phyloP scores from a whole-genome alignment of 768 basidiomycete genomes.

The Termitomyces sp. region DNA sequence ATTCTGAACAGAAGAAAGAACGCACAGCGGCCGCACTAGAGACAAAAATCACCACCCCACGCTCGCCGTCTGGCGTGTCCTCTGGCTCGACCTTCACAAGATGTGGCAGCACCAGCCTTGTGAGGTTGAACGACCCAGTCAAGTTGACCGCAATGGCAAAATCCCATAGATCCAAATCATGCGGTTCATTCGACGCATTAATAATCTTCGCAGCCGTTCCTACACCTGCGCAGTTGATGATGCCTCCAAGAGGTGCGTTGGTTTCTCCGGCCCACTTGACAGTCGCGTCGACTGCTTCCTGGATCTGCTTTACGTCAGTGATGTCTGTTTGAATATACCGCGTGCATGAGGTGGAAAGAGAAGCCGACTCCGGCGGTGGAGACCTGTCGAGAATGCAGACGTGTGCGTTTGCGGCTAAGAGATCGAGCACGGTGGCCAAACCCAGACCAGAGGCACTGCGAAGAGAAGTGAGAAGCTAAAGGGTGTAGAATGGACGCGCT shows the following conservation, averaged over 20 bases:
- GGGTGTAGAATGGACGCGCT: background rate
- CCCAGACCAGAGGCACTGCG: conserved; percentile 53
- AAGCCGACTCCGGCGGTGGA: background rate
- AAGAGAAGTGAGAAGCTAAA: background rate
- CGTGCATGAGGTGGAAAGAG: background rate
- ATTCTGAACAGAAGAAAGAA: background rate
- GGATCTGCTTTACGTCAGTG: background rate
- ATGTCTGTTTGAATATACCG: background rate
- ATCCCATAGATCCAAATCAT: conserved; percentile 48
- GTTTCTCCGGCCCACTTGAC: conserved; percentile 37
- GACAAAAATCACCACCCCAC: background rate
- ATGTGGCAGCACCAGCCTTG: conserved; percentile 44
- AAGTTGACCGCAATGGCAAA: conserved; percentile 50
- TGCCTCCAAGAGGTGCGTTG: conserved; percentile 43
- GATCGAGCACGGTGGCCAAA: conserved; percentile 42
- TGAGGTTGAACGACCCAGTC: conserved; percentile 56
- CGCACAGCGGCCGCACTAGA: conserved; percentile 1
- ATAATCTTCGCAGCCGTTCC: conserved; percentile 43
- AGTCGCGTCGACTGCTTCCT: conserved; percentile 16
- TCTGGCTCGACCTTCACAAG: conserved; percentile 46
- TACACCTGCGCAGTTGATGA: conserved; percentile 55
- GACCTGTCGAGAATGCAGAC: background rate
- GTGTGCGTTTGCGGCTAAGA: conserved; percentile 26
- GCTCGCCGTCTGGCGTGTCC: conserved; percentile 11
- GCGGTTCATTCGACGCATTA: conserved; percentile 38